These are phyloP conservation scores for Mycena albidolilacea DNA, from an alignment of 768 basidiomycete species.

Conservation along the genomic window DNA sequence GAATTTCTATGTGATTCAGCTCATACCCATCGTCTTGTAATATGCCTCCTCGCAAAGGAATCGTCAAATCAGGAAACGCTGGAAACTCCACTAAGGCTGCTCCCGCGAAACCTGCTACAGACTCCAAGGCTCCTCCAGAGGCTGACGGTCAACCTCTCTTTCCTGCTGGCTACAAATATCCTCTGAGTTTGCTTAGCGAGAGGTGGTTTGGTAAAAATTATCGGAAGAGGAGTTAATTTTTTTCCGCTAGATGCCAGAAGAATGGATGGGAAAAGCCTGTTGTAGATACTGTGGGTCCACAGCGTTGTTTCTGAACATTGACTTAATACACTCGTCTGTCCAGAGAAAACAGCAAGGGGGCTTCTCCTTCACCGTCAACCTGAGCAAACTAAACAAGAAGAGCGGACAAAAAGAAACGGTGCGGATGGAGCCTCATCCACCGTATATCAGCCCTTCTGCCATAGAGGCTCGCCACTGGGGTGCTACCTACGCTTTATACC, in stretches of 20 bases:
- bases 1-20: too few relatives aligned
- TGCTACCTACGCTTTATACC: slow-evolving; percentile 88
- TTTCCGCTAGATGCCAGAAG: slow-evolving; percentile 80
- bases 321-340: slow-evolving; percentile 24
- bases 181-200: slow-evolving; percentile 84
- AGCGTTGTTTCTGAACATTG: neutral
- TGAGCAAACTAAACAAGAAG: slow-evolving; percentile 81
- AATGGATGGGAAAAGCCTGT: slow-evolving; percentile 83
- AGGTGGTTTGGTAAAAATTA: slow-evolving; percentile 56
- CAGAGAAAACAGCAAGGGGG: slow-evolving; percentile 66
- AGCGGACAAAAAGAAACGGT: slow-evolving; percentile 78
- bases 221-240: neutral
- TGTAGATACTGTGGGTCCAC: slow-evolving; percentile 76
- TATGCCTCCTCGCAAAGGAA: slow-evolving; percentile 82
- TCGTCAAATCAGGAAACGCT: slow-evolving; percentile 92
- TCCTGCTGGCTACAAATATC: slow-evolving; percentile 89
- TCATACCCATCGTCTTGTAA: neutral
- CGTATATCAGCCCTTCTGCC: slow-evolving; percentile 74
- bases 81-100: slow-evolving; percentile 83
- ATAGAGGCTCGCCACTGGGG: slow-evolving; percentile 94
- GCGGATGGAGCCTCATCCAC: slow-evolving; percentile 80
- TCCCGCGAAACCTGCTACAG: slow-evolving; percentile 40
- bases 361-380: slow-evolving; percentile 76
- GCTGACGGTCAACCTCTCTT: slow-evolving; percentile 73
- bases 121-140: slow-evolving; percentile 42